Evolutionary conservation across 108 stramenopile species (phyloP).

Genomic region (Pseudonitzschia delicatissima): DNA sequence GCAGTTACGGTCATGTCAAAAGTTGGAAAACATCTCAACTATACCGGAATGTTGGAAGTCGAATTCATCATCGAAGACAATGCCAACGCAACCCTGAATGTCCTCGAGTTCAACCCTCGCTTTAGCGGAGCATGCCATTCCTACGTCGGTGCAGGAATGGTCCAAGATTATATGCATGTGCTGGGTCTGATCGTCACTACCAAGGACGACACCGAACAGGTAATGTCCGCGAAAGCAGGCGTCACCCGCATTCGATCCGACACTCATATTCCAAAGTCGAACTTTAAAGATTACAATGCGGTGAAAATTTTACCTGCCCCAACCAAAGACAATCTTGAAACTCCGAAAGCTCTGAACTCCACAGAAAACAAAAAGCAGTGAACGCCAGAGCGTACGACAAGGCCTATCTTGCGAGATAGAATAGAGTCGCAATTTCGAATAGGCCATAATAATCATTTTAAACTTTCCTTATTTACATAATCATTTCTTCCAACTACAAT

Average conservation of each 20-base stretch:
- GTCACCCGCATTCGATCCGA: not conserved
- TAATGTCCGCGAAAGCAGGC: not conserved
- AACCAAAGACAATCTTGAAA: not conserved
- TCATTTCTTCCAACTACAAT: no score
- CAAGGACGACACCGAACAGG: not conserved
- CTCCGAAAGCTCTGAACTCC: not conserved
- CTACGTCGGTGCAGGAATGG: slow-evolving; percentile 5
- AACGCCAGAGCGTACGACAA: no score
- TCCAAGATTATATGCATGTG: slow-evolving; percentile 1
- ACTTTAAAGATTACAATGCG: not conserved
- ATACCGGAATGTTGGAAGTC: not conserved
- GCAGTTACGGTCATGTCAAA: slow-evolving; percentile 1
- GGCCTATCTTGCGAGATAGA: no score
- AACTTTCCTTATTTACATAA: no score
- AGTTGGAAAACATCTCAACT: not conserved
- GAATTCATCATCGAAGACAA: not conserved
- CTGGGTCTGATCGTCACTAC: not conserved
- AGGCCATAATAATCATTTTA: no score
- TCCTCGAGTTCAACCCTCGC: slow-evolving; percentile 5
- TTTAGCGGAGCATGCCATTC: slow-evolving; percentile 5
- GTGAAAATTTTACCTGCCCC: not conserved
- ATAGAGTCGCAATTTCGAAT: no score
- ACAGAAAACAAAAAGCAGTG: no score
- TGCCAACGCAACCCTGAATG: not conserved
- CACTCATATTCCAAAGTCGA: not conserved